These are phyloP conservation scores for Solanum etuberosum DNA, from an alignment of 257 asterid species.

Conservation along the genomic window DNA sequence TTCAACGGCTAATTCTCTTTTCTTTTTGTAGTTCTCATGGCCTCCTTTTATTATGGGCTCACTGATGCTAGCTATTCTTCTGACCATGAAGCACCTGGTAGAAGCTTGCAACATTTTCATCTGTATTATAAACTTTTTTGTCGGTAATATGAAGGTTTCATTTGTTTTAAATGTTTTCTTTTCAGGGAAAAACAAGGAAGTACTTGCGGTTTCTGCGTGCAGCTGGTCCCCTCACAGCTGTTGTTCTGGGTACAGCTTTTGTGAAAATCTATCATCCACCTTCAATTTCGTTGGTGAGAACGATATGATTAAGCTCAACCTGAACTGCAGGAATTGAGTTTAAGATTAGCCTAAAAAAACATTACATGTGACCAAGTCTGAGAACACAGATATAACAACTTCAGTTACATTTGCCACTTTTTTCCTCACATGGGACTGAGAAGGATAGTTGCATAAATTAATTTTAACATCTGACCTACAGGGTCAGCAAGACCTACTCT, in stretches of 20 bases:
- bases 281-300: conserved; percentile 86
- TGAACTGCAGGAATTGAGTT: not conserved
- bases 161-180: conserved; percentile 13
- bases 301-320: conserved; percentile 10
- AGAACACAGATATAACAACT: not conserved
- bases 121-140: not conserved
- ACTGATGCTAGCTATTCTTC: conserved; percentile 55
- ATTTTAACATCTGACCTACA: not conserved
- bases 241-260: conserved; percentile 70
- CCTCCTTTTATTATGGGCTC: conserved; percentile 94
- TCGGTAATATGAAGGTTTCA: conserved; percentile 3
- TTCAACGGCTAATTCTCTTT: not conserved
- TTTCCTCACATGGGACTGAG: not conserved
- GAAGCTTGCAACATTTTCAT: conserved; percentile 5
- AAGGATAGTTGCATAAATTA: not conserved
- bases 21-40: conserved; percentile 63
- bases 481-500: not conserved
- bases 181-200: conserved; percentile 72
- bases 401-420: not conserved
- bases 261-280: conserved; percentile 66
- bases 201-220: conserved; percentile 70
- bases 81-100: conserved; percentile 91
- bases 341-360: not conserved
- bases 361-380: not conserved
- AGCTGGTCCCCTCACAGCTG: conserved; percentile 96